Conservation (phyloP, 805 yeast species). For the Candida insectalens region DNA sequence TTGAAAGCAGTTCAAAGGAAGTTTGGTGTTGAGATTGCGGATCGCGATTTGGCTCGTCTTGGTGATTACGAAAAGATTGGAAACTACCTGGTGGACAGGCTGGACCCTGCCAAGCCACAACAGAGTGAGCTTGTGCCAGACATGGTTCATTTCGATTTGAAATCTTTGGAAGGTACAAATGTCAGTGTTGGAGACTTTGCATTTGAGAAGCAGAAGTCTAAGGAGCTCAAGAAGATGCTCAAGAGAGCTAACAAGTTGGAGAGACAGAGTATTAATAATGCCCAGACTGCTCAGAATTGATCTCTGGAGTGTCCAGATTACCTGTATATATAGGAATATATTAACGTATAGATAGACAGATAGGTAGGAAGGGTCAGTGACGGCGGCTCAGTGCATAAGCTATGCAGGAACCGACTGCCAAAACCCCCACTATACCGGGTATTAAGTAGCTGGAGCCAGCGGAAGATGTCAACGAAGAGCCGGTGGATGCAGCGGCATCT, state of each 20-base stretch:
- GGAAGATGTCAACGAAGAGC: too few species aligned
- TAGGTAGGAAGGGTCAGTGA: too few species aligned
- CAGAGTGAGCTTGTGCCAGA: constrained; percentile 61
- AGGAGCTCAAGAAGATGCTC: constrained; percentile 37
- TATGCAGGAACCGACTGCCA: too few species aligned
- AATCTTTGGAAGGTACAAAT: constrained; percentile 50
- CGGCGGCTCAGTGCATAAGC: too few species aligned
- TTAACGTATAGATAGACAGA: too few species aligned
- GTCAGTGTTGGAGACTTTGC: constrained; percentile 43
- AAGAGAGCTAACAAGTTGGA: constrained; percentile 21
- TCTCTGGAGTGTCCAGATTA: too few species aligned
- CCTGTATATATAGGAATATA: too few species aligned
- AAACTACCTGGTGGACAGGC: constrained; percentile 23
- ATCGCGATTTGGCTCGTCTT: constrained; percentile 33
- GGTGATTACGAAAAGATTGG: constrained; percentile 30
- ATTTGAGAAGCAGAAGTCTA: constrained; percentile 34
- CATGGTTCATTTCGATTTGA: constrained; percentile 52
- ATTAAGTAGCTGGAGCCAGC: too few species aligned
- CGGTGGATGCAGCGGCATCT: too few species aligned
- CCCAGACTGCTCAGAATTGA: too few species aligned
- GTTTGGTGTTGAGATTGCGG: constrained; percentile 46
- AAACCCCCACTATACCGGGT: too few species aligned
- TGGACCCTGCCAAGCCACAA: constrained; percentile 30
- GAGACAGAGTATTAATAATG: constrained; percentile 10
- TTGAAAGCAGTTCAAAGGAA: constrained; percentile 37